Percentiles rank a stretch among this genome's conserved stretches.
Evolutionary conservation across 768 basidiomycete genomes (phyloP).

Genomic region (Serendipita sp.): DNA sequence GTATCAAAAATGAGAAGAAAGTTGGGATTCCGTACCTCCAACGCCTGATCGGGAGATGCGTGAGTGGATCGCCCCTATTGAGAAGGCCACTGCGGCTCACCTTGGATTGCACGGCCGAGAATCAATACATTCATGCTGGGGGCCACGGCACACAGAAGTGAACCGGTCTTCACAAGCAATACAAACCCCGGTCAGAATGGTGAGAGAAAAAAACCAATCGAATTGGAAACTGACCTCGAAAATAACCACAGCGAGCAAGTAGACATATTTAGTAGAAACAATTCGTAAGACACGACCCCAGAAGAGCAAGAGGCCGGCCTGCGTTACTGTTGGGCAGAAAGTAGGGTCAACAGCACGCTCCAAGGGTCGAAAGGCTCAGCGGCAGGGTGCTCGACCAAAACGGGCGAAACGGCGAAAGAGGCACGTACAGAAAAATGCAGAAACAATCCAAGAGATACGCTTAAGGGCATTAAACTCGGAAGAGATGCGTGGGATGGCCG

Average conservation of each 20-base stretch:
- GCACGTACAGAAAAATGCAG: slow-evolving; percentile 8
- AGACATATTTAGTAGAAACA: slow-evolving; percentile 21
- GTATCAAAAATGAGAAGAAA: too few relatives aligned
- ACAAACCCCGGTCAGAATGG: too few relatives aligned
- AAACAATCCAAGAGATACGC: slow-evolving; percentile 18
- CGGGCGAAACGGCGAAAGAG: background rate
- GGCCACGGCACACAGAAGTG: slow-evolving; percentile 17
- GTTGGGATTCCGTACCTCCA: background rate
- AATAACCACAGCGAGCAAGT: slow-evolving; percentile 16
- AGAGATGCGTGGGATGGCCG: slow-evolving; percentile 20
- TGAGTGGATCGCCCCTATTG: background rate
- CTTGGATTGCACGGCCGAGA: slow-evolving; percentile 27
- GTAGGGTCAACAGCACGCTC: too few relatives aligned
- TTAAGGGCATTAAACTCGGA: slow-evolving; percentile 19
- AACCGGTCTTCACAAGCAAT: slow-evolving; percentile 1
- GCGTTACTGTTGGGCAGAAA: slow-evolving; percentile 13
- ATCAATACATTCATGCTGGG: slow-evolving; percentile 20
- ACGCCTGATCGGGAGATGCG: background rate
- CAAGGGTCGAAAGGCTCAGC: background rate
- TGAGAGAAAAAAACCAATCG: too few relatives aligned
- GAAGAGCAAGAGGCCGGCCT: slow-evolving; percentile 18
- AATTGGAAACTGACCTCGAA: slow-evolving; percentile 30
- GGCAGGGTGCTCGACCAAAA: background rate
- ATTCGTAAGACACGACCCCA: slow-evolving; percentile 21
- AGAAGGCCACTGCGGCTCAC: background rate